Evolutionary conservation across 805 yeast genomes (phyloP).

Genomic region (Nakazawaea holstii): DNA sequence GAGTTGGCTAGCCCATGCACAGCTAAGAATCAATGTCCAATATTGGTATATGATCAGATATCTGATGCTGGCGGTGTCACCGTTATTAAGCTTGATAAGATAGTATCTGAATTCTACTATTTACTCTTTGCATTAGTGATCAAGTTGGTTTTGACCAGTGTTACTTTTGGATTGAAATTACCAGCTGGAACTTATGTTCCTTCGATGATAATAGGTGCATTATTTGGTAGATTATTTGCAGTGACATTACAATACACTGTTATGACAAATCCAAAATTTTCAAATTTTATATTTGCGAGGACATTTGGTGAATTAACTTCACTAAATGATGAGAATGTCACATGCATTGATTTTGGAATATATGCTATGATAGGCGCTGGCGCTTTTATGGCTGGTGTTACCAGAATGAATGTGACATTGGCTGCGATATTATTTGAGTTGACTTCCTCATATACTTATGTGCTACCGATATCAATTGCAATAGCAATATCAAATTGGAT

Average conservation of each 20-base stretch:
- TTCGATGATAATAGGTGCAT: constrained; percentile 58
- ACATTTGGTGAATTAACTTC: not conserved
- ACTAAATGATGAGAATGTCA: constrained; percentile 10
- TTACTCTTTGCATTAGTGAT: constrained; percentile 37
- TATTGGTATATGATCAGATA: constrained; percentile 16
- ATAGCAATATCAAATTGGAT: constrained; percentile 55
- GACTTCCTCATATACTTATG: constrained; percentile 52
- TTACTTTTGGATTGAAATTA: constrained; percentile 52
- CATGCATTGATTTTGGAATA: constrained; percentile 42
- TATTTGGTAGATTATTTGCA: constrained; percentile 49
- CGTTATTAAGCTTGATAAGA: constrained; percentile 17
- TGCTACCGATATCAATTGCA: constrained; percentile 49
- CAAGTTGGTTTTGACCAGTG: constrained; percentile 40
- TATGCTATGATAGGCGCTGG: constrained; percentile 53
- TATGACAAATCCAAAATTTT: constrained; percentile 17
- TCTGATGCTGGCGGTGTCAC: constrained; percentile 6
- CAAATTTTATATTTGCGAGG: constrained; percentile 14
- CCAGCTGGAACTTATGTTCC: constrained; percentile 63
- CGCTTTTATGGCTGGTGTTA: constrained; percentile 52
- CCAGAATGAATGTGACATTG: constrained; percentile 48
- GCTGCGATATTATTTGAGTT: constrained; percentile 48
- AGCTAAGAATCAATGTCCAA: constrained; percentile 18
- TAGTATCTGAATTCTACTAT: constrained; percentile 26
- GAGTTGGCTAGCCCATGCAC: constrained; percentile 48
- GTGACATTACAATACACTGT: constrained; percentile 35